Base-by-base conservation (phyloP, 2,329 filamentous ascomycete species). In the Tolypocladium capitatum region DNA sequence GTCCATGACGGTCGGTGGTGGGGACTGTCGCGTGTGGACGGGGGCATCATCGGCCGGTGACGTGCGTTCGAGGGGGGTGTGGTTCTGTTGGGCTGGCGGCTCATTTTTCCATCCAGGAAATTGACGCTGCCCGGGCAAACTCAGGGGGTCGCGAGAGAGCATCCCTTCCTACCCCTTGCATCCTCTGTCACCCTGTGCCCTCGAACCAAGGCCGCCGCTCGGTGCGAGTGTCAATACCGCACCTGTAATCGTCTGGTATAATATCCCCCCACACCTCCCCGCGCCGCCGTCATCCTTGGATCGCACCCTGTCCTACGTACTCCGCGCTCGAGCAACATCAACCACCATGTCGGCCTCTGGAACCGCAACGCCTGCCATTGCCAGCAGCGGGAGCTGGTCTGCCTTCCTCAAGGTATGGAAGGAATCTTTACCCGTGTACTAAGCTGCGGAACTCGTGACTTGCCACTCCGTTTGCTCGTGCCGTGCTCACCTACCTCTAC, bases 351-450 rank as follows among this genome's bases (percentile, higher is more conserved):
- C 61, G 9, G 52, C 60, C 8, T 57, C 61, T 33, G 55, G 52
- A 51, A 52, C 58, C 21, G 47, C 52, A 24, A 52, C 62, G 30
- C 56, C 64, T 38, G 53, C 66, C 31, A 63, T 67, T 51, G 66
- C 67, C 42, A 63, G 58, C 54, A 68, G 66, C 58, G 65, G 70
- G 52, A 74, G 70, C 61, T 76, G 73, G 73, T 61, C 70, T 28
- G 64, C 73, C 35, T 75, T 76, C 54, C 63, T 76, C 51, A 75
- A 75, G 69, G 73, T 75, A 58, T 31, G 51, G 52, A n/a, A 24
- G 51, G 52, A n/a, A 24, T 43, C 38, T 46, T 38, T 20, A 34
- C 40, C 33, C 6, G 6, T 40, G 35, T 27, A 5, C 21, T n/a
- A 14, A 9, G 36, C 21, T 14, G 36, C 36, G 21, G 7, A 10